phyloP scores from a whole-genome alignment of 441 rosid species.

The Pelargonium australe region DNA sequence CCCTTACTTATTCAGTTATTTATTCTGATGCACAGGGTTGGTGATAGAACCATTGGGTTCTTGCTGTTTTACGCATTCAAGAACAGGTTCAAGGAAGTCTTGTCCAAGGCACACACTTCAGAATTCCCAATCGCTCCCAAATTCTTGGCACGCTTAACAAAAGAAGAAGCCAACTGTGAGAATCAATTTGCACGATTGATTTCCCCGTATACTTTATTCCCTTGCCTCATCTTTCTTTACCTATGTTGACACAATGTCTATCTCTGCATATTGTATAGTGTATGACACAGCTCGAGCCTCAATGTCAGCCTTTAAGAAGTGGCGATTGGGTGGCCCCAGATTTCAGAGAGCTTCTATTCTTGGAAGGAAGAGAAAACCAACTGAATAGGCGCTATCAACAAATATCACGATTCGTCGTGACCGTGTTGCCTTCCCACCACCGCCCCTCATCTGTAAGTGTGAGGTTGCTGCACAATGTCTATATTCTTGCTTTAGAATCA shows the following conservation, averaged over 20 bases:
- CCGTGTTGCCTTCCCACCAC: background rate
- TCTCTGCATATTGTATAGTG: constrained; percentile 32
- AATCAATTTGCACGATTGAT: constrained; percentile 11
- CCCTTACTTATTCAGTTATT: constrained; percentile 4
- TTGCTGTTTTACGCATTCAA: constrained; percentile 65
- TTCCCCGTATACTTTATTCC: background rate
- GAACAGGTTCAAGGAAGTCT: constrained; percentile 61
- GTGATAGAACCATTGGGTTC: constrained; percentile 60
- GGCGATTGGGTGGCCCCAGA: constrained; percentile 69
- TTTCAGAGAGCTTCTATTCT: constrained; percentile 62
- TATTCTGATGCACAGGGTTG: constrained; percentile 34
- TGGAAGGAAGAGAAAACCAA: constrained; percentile 59
- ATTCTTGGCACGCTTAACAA: constrained; percentile 40
- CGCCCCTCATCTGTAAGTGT: background rate
- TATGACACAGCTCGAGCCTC: constrained; percentile 65
- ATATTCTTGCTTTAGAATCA: constrained; percentile 3
- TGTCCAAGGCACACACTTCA: constrained; percentile 66
- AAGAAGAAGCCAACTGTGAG: constrained; percentile 60
- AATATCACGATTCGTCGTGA: background rate
- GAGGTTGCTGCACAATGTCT: background rate
- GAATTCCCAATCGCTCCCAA: constrained; percentile 55
- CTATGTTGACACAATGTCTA: constrained; percentile 1
- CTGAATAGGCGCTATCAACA: constrained; percentile 22
- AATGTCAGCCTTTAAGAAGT: constrained; percentile 56
- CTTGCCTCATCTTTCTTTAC: background rate